Conservation (phyloP, 192 early-diverging fungal genomes). For the Lunasporangiospora selenospora region DNA sequence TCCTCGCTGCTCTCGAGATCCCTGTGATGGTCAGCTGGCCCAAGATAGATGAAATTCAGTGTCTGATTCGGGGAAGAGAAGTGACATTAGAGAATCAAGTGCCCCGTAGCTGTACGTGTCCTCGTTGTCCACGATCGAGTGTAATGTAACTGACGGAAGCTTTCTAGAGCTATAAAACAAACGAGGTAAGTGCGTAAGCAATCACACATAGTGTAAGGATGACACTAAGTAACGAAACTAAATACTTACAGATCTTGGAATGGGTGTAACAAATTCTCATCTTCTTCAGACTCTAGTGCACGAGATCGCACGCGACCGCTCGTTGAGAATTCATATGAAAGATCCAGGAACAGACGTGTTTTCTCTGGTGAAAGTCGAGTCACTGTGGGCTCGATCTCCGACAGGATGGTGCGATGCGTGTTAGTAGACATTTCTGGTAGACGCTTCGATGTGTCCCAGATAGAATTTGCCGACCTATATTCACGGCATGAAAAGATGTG, state of each 20-base stretch:
- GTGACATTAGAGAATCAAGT: neutral
- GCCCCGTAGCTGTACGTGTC: neutral
- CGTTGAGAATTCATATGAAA: neutral
- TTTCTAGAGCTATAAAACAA: neutral
- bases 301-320: neutral
- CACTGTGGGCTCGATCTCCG: slow-evolving; percentile 3
- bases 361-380: neutral
- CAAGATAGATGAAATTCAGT: neutral
- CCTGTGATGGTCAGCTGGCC: slow-evolving; percentile 1
- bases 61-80: slow-evolving; percentile 3
- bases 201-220: neutral
- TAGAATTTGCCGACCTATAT: slow-evolving; percentile 5
- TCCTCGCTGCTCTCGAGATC: slow-evolving; percentile 8
- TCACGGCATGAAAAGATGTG: no score
- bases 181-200: no score
- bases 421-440: neutral
- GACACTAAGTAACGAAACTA: neutral
- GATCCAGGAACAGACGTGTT: neutral
- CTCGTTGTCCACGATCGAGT: neutral
- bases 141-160: neutral
- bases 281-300: neutral
- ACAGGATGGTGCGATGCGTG: neutral
- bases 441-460: neutral
- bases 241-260: slow-evolving; percentile 2
- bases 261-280: neutral